Conservation (phyloP, 2,329 filamentous ascomycete genomes). For the Thelonectria discophora region DNA sequence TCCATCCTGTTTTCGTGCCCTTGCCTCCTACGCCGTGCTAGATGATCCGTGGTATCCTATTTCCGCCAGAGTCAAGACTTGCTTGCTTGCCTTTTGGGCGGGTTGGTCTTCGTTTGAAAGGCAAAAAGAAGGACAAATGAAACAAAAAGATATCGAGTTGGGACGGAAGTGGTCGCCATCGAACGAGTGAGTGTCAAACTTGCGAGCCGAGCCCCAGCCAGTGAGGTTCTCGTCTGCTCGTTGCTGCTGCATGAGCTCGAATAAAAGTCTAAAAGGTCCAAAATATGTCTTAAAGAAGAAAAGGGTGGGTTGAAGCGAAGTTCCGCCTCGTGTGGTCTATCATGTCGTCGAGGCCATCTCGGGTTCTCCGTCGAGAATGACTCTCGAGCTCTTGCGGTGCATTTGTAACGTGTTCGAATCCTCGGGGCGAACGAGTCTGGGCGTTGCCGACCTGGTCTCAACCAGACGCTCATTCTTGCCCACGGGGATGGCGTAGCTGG, state of each 20-base stretch:
- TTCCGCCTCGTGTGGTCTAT: not conserved
- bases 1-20: conserved; percentile 21
- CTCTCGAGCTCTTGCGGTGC: conserved; percentile 59
- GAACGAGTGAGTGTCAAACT: conserved; percentile 1
- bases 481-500: conserved; percentile 30
- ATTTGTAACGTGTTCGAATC: conserved; percentile 51
- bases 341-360: not conserved
- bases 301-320: not conserved
- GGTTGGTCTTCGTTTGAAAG: not conserved
- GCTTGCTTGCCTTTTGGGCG: conserved; percentile 7
- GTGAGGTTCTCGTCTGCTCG: conserved; percentile 17
- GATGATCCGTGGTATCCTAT: conserved; percentile 34
- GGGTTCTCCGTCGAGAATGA: conserved; percentile 57
- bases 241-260: conserved; percentile 5
- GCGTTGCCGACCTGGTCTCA: conserved; percentile 54
- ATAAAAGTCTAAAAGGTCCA: conserved; percentile 9
- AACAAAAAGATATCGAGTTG: conserved; percentile 9
- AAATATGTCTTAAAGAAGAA: not conserved
- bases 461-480: conserved; percentile 44
- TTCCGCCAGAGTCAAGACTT: conserved; percentile 32
- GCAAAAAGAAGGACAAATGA: conserved; percentile 13
- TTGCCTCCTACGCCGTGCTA: conserved; percentile 37
- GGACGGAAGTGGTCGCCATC: not conserved
- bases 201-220: conserved; percentile 13
- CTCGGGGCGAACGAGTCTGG: conserved; percentile 55